Base-by-base conservation (phyloP, 352 stramenopile species). In the Aphanomyces cochlioides region DNA sequence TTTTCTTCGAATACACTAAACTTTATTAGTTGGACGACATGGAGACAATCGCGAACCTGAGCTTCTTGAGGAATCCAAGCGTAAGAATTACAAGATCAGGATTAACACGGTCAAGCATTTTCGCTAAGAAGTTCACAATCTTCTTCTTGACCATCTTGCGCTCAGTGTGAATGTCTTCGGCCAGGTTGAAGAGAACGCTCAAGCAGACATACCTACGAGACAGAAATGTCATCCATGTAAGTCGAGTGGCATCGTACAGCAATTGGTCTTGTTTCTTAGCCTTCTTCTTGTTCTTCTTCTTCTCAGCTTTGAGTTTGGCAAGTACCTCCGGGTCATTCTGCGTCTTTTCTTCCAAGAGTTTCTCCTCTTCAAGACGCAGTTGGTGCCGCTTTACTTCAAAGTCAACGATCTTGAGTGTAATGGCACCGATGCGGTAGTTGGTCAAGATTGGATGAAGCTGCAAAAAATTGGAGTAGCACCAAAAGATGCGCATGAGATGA, bases 111-210 rank as follows among this genome's bases (percentile, higher is more conserved):
- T 96, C 87, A 7, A 98, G 79, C 72, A 97, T 79, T 78, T 93
- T 92, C n/a, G 84, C 78, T 5, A 95, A 73, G 53, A 91, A 87
- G 34, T 80, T n/a, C 21, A 92, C 82, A 72, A 90, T 90, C 77
- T 94, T 95, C 64, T 90, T 93, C 74, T 97, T 98, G 41, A 97
- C 89, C 93, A 98, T 98, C 75, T 98, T 99, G 28, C 84, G 78
- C 73, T 98, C 93, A 4, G 94, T 96, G 59, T 88, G 81, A 72
- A 97, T 90, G 68, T 98, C 93, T 71, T 98, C 93, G 0, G 93
- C 91, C 41, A 99, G 79, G 74, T 98, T 98, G 72, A 97, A 81
- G 38, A 99, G 81, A 54, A 98, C 84, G 64, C 95, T 95, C 47
- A 98, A 90, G 75, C 87, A 96, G 36, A 98, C 83, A 48, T 87